Base-by-base conservation (phyloP, 345 rosid genomes). In the Brassica rapa region DNA sequence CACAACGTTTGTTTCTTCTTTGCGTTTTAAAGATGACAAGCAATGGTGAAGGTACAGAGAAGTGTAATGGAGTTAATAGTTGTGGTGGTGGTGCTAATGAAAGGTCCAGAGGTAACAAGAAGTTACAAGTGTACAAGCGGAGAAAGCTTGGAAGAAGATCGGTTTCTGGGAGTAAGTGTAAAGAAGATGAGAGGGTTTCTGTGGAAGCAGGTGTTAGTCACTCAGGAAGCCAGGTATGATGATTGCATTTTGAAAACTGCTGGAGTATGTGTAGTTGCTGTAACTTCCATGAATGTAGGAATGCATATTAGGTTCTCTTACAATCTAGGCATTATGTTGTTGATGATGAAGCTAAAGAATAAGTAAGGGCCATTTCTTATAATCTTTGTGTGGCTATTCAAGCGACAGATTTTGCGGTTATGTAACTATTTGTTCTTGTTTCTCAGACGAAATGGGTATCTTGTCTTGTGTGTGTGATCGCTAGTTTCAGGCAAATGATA, bases 91-190 rank as follows among this genome's bases (percentile, higher is more conserved):
- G 72, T 72, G 72, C 55, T 43, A 76, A 85, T 32, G 82, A 83
- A 35, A 81, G 85, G 71, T 86, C 88, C 1, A 81, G 83, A 24
- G 83, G 67, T 56, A 65, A 81, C 59, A 87, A 80, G 72, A 78
- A 77, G 43, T 29, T 91, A 15, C 88, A 73, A 66, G 89, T 91
- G 6, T 93, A 91, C 82, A 95, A 91, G 90, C 88, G 99, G 82
- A 84, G 94, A 29, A 91, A 81, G 84, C 79, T 53, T 33, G 77
- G 72, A 15, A 81, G 76, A 60, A 81, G 76, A 60, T 81, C 82
- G 12, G 72, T 81, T 75, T 84, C 88, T 6, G 87, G 76, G 57
- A 61, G 77, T 19, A 84, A 83, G 67, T 65, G 64, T 83, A 82
- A 60, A 6, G 83, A 71, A 62, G 82, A 81, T 57, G 83, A 72